A percentile compares a stretch with the other conserved stretches of the same genome.
phyloP scores from a whole-genome alignment of 1,284 basidiomycete genomes.

The Hortiboletus rubellus region DNA sequence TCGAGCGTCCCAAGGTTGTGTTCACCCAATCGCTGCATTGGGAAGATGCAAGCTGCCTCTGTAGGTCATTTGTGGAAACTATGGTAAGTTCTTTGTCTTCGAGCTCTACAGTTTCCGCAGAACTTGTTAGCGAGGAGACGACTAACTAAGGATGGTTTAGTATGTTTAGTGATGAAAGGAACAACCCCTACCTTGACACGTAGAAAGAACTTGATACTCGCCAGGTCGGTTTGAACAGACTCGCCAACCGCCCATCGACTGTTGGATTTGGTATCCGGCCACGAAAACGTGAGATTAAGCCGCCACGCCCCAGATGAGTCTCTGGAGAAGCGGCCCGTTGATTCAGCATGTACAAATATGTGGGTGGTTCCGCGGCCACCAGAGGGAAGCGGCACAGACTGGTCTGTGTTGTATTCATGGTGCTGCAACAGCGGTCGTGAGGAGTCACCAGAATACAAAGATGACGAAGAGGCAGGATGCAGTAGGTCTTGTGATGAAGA shows the following conservation, averaged over 20 bases:
- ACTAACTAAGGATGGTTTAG: conserved; percentile 45
- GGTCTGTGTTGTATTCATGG: conserved; percentile 19
- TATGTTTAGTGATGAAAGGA: conserved; percentile 1
- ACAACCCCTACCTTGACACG: conserved; percentile 56
- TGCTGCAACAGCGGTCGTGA: conserved; percentile 32
- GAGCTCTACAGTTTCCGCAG: conserved; percentile 62
- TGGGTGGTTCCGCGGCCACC: conserved; percentile 44
- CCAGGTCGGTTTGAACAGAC: conserved; percentile 64
- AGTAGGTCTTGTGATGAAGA: conserved; percentile 33
- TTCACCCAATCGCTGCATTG: conserved; percentile 54
- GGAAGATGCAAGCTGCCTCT: conserved; percentile 63
- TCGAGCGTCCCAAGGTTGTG: conserved; percentile 43
- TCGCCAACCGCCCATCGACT: conserved; percentile 77
- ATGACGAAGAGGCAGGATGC: conserved; percentile 33
- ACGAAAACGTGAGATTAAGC: conserved; percentile 66
- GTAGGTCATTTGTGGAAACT: conserved; percentile 65
- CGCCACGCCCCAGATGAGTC: conserved; percentile 58
- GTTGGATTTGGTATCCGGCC: conserved; percentile 66
- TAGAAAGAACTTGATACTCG: conserved; percentile 68
- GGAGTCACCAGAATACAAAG: conserved; percentile 42
- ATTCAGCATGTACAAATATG: conserved; percentile 58
- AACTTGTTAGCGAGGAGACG: conserved; percentile 55
- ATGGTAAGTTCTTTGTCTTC: conserved; percentile 64
- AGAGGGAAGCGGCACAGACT: conserved; percentile 17
- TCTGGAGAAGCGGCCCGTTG: conserved; percentile 52